Evolutionary conservation across 1,139 yeast species (phyloP), one percentile per base, ranked within the genome.

Genomic region (Candida tropicalis): DNA sequence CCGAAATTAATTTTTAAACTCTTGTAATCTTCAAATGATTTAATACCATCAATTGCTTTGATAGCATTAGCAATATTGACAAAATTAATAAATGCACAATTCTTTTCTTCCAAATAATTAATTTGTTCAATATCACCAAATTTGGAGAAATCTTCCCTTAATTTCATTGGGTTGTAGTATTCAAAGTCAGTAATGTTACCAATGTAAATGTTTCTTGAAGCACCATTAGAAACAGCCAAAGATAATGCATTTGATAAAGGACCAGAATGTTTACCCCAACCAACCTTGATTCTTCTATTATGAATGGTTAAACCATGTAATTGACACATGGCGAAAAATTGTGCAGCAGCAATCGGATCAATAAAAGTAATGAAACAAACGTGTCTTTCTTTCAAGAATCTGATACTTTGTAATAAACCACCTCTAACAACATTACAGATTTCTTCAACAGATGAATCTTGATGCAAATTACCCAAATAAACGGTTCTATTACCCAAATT

Each of bases 261-360:
- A 8, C 97, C 97, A 1, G 96, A 82, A 62, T 89, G 96, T 60
- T 87, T 88, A 39, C 98, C 99, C 98, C 98, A 93, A 15, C 97
- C 97, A 47, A 93, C 87, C 61, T 87, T 87, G 45, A 91, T 81
- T 54, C 87, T 76, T 55, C 91, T 77, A 56, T 84, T 83, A 61
- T 87, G 96, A 44, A 93, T 83, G 3, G 87, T 77, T 44, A 93
- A 68, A 1, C 95, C 95, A 53, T 88, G 93, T 49, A 85, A 69
- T 59, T 86, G 89, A 52, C 93, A 83, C 82, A 86, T 80, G 13
- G 96, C 96, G 64, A 84, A 89, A 61, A 93, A 90, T 61, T 87
- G 96, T 0, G 96, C 96, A 0, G 98, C 97, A 5, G 96, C 95
- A 40, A 87, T 79, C 26, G 96, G 91, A 54, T 89, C 95, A 50